Conservation (phyloP, 257 asterid genomes). For the Jaltomata sinuosa region DNA sequence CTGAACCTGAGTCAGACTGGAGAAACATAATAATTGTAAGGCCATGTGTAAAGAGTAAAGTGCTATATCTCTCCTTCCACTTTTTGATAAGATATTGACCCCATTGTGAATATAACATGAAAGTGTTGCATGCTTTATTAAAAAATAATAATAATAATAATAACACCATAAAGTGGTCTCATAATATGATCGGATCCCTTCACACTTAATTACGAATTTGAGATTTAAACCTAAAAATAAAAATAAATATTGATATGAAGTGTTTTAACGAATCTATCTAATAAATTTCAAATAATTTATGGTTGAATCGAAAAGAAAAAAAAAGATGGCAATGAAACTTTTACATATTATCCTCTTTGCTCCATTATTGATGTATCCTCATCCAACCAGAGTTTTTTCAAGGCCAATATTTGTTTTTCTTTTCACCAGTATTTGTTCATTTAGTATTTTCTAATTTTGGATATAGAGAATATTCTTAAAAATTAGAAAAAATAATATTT, state of each 20-base stretch:
- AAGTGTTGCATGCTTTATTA: constrained; percentile 6
- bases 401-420: neutral
- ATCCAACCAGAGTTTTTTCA: neutral
- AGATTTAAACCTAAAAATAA: neutral
- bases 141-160: neutral
- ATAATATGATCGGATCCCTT: neutral
- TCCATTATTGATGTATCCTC: constrained; percentile 11
- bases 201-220: neutral
- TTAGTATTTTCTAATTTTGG: neutral
- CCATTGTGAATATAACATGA: constrained; percentile 22
- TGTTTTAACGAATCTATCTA: neutral
- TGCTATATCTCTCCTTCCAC: constrained; percentile 3
- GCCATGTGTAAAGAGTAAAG: constrained; percentile 48
- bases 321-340: neutral
- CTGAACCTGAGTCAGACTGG: neutral
- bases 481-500: too few species aligned
- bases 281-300: neutral
- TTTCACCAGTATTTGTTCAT: neutral
- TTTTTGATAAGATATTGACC: constrained; percentile 20
- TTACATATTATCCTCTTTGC: constrained; percentile 13
- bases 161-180: neutral
- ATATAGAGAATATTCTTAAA: neutral
- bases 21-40: neutral
- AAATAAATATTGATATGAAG: neutral
- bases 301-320: neutral